Base-by-base conservation (phyloP, 2,329 filamentous ascomycete species). In the Lecanicillium sp. region DNA sequence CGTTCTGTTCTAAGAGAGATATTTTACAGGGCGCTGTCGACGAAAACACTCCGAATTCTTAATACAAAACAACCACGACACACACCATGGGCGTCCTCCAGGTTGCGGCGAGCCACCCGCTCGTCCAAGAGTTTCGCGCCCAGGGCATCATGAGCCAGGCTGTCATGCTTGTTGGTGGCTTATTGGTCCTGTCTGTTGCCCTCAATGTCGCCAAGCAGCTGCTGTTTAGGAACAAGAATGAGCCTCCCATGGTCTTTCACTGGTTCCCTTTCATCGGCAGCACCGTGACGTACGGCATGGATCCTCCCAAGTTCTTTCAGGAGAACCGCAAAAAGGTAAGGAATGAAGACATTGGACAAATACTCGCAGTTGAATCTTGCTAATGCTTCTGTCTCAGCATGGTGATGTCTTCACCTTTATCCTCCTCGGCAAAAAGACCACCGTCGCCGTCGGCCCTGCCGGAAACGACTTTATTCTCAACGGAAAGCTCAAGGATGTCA, bases 401-500 rank as follows among this genome's bases (percentile, higher is more conserved):
- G 88, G 88, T 57, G 84, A 94, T 62, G 78, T 88, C 55, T 94
- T 92, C 59, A 94, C 88, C 14, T 94, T 94, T 54, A 75, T 94
- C 43, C 75, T 94, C 35, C 79, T 94, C 38, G 87, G 88, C 51
- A 88, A 84, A 70, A 90, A 87, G 65, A 92, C 85, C 33, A 94
- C 88, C 4, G 87, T 94, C 31, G 88, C 80, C 50, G 66, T 94
- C 44, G 86, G 88, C 40, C 80, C 83, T 27, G 74, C 80, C 49
- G 87, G 87, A 49, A 94, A 94, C 59, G 85, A 94, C 49, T 94
- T 94, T 60, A 88, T 94, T 49, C 70, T 94, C 49, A 94, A 94
- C 58, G 87, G 85, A 56, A 94, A 92, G 68, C 72, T 87, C 53
- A 86, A 84, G 65, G 87, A 94, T 55, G 81, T 94, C 52, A 88